Evolutionary conservation across 164 flowering plant species (phyloP).

Genomic region (Chimonanthus praecox): DNA sequence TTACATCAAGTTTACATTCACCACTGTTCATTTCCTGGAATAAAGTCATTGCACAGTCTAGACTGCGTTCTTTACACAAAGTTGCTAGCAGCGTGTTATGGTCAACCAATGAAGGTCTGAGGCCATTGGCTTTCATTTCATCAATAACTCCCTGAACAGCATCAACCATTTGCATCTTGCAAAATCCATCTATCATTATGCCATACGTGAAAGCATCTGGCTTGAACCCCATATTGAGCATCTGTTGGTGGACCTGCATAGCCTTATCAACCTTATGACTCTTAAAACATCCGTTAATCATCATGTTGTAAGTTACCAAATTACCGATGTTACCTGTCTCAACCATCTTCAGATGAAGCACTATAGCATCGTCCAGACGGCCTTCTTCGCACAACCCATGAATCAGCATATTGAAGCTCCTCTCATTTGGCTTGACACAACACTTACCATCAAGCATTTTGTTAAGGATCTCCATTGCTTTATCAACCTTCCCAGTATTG

Average conservation of each 20-base stretch:
- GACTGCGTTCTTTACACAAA: constrained; percentile 42
- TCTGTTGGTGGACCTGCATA: constrained; percentile 42
- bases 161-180: constrained; percentile 44
- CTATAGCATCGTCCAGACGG: constrained; percentile 40
- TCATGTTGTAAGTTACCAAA: constrained; percentile 35
- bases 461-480: constrained; percentile 43
- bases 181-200: constrained; percentile 53
- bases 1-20: constrained; percentile 41
- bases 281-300: constrained; percentile 43
- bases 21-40: constrained; percentile 44
- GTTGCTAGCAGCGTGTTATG: constrained; percentile 48
- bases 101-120: constrained; percentile 37
- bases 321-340: constrained; percentile 24
- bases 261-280: constrained; percentile 34
- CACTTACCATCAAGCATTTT: constrained; percentile 27
- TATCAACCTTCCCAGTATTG: constrained; percentile 39
- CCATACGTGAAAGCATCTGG: constrained; percentile 47
- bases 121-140: constrained; percentile 38
- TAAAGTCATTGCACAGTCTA: constrained; percentile 47
- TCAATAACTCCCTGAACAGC: constrained; percentile 51
- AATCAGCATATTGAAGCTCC: constrained; percentile 40
- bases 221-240: constrained; percentile 30
- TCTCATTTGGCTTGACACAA: constrained; percentile 36
- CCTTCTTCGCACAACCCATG: constrained; percentile 57
- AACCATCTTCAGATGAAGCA: constrained; percentile 37